Conservation (phyloP, 73 alveolate genomes). For the Breviolum minutum region DNA sequence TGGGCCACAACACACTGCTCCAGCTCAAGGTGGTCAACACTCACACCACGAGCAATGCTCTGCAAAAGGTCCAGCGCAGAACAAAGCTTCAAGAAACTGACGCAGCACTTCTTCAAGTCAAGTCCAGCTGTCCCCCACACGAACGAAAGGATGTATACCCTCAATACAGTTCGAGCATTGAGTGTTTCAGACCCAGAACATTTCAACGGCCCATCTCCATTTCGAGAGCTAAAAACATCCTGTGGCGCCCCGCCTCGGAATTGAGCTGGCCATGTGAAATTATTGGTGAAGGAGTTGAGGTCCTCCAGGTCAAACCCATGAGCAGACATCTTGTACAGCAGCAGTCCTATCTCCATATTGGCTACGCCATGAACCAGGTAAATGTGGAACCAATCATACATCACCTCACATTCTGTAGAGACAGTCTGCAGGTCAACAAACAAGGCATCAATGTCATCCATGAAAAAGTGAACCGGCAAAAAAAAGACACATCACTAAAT, state of each 20-base stretch:
- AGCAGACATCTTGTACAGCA: not conserved
- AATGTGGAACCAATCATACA: slow-evolving; percentile 8
- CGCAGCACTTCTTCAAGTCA: not conserved
- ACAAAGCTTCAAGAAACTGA: not conserved
- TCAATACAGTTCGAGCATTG: not conserved
- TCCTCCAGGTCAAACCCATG: not conserved
- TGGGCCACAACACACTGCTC: not conserved
- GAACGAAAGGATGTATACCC: not conserved
- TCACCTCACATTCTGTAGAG: not conserved
- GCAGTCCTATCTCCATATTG: not conserved
- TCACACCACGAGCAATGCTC: not conserved
- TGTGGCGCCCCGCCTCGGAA: not conserved
- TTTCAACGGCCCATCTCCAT: not conserved
- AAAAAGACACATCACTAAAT: not conserved
- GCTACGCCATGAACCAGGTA: not conserved
- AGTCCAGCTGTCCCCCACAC: not conserved
- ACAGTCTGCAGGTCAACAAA: too few relatives aligned
- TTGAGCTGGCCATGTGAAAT: not conserved
- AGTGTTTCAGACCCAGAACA: not conserved
- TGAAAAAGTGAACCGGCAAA: not conserved
- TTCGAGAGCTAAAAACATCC: not conserved
- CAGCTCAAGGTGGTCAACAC: not conserved
- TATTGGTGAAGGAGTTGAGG: not conserved
- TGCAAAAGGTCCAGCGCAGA: not conserved
- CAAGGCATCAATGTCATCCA: not conserved